Percentiles rank a stretch among this genome's conserved stretches.
Evolutionary conservation across 192 early-diverging fungal genomes (phyloP).

Genomic region (Lobosporangium transversale): DNA sequence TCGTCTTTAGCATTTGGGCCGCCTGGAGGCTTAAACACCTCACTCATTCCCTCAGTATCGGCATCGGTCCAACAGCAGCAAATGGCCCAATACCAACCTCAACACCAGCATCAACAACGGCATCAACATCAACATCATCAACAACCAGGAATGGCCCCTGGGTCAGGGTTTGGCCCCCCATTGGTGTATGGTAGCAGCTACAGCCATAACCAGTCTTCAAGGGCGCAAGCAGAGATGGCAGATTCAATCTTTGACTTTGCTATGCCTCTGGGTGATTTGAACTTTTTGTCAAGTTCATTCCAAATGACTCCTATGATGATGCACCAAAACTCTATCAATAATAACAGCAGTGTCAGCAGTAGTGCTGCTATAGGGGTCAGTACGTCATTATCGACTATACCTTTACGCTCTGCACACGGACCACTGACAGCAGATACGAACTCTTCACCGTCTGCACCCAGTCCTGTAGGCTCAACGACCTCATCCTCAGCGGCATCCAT

Average conservation of each 20-base stretch:
- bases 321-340: constrained; percentile 6
- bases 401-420: background rate
- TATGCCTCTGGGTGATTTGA: constrained; percentile 38
- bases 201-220: constrained; percentile 2
- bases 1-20: constrained; percentile 38
- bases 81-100: constrained; percentile 13
- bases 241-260: constrained; percentile 53
- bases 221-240: constrained; percentile 7
- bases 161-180: constrained; percentile 21
- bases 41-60: background rate
- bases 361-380: background rate
- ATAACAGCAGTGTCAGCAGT: background rate
- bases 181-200: constrained; percentile 31
- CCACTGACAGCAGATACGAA: background rate
- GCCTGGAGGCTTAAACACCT: constrained; percentile 10
- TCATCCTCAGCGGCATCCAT: background rate
- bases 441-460: background rate
- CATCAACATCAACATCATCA: constrained; percentile 26
- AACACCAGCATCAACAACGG: constrained; percentile 30
- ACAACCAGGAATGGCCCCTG: constrained; percentile 4
- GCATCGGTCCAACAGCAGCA: constrained; percentile 3
- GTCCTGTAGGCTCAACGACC: background rate
- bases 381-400: background rate
- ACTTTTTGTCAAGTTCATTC: constrained; percentile 46
- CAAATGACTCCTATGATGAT: constrained; percentile 41